Conservation (phyloP, 2,329 filamentous ascomycete species). For the Nectriaceae sp. region DNA sequence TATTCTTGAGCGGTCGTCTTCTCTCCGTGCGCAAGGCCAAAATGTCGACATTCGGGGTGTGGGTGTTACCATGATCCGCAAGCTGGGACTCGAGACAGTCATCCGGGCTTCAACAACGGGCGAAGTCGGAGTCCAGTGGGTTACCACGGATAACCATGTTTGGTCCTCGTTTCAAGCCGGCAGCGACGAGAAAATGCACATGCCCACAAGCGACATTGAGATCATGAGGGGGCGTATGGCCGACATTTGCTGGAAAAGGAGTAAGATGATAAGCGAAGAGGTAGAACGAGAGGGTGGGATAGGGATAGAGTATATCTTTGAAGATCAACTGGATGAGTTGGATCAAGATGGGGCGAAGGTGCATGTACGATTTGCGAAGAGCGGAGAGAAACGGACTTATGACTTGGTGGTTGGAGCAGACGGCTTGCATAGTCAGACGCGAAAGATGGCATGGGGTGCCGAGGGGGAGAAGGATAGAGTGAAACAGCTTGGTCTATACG, state of each 20-base stretch:
- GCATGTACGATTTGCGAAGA: constrained; percentile 43
- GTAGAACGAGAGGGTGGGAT: constrained; percentile 14
- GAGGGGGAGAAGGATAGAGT: background rate
- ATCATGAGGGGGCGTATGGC: constrained; percentile 61
- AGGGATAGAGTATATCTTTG: constrained; percentile 29
- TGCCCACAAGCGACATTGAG: constrained; percentile 57
- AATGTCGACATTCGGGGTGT: constrained; percentile 49
- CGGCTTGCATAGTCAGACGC: constrained; percentile 35
- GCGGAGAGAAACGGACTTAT: constrained; percentile 41
- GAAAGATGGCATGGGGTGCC: constrained; percentile 2
- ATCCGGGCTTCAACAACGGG: constrained; percentile 47
- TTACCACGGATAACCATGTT: constrained; percentile 41
- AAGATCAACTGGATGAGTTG: constrained; percentile 30
- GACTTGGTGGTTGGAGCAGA: constrained; percentile 59
- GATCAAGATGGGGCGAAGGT: constrained; percentile 33
- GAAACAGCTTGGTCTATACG: constrained; percentile 5
- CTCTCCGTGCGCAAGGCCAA: constrained; percentile 41
- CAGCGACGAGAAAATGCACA: constrained; percentile 43
- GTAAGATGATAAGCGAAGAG: constrained; percentile 21
- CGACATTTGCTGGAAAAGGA: constrained; percentile 48
- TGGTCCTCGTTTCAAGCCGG: constrained; percentile 43
- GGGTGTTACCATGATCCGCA: constrained; percentile 40
- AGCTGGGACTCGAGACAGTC: constrained; percentile 41
- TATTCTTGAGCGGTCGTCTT: constrained; percentile 42
- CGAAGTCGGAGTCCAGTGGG: constrained; percentile 43